Conservation (phyloP, 768 basidiomycete species). For the Pleurotus pulmonarius region DNA sequence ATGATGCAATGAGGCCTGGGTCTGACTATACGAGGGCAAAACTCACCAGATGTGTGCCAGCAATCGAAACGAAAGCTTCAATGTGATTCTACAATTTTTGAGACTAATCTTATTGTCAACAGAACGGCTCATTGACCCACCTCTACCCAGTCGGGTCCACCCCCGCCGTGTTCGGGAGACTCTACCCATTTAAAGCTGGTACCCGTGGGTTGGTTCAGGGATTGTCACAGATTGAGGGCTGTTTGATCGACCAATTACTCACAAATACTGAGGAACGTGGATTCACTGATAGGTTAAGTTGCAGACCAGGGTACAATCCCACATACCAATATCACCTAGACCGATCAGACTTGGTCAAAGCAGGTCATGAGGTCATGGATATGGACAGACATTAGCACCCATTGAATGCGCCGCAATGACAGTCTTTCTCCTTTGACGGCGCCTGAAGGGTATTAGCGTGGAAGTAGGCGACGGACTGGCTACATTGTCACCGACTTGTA, state of each 20-base stretch:
- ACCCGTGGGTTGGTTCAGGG: neutral
- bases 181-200: conserved; percentile 95
- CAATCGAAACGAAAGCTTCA: conserved; percentile 79
- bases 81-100: conserved; percentile 61
- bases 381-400: conserved; percentile 65
- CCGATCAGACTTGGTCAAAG: neutral
- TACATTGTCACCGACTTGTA: conserved; percentile 49
- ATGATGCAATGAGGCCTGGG: conserved; percentile 2
- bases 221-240: neutral
- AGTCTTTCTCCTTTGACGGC: conserved; percentile 69
- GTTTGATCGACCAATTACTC: conserved; percentile 27
- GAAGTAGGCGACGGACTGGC: neutral
- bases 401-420: conserved; percentile 87
- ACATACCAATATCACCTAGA: conserved; percentile 6
- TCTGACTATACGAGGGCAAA: neutral
- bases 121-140: conserved; percentile 30
- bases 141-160: conserved; percentile 90
- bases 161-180: conserved; percentile 74
- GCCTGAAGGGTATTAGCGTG: conserved; percentile 30
- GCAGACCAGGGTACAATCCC: neutral
- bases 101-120: neutral
- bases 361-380: neutral
- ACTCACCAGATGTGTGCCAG: conserved; percentile 80
- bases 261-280: conserved; percentile 72
- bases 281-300: conserved; percentile 1